Evolutionary conservation across 1,284 basidiomycete genomes (phyloP).

Genomic region (Fistulina hepatica): DNA sequence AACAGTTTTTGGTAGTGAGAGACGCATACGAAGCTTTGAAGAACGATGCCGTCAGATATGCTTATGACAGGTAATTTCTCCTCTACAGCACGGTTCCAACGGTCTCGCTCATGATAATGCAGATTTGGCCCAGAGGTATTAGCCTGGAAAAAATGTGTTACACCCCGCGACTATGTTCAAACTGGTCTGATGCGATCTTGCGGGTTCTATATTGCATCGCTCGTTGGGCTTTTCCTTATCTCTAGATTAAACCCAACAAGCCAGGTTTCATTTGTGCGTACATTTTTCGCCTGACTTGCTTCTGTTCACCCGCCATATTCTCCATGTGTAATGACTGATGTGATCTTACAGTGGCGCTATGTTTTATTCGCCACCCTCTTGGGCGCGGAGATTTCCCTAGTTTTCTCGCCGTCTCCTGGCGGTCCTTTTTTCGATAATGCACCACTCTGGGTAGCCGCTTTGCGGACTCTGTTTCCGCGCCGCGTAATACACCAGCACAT

Average conservation of each 20-base stretch:
- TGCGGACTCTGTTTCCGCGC: conserved; percentile 40
- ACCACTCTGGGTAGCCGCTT: conserved; percentile 13
- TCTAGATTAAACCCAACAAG: conserved; percentile 51
- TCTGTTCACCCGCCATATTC: conserved; percentile 2
- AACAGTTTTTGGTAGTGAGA: conserved; percentile 61
- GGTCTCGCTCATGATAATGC: too few relatives aligned
- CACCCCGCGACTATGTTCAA: conserved; percentile 59
- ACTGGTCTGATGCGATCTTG: conserved; percentile 54
- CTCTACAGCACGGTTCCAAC: too few relatives aligned
- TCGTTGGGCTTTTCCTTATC: conserved; percentile 49
- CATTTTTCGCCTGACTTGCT: conserved; percentile 10
- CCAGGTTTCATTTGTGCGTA: conserved; percentile 56
- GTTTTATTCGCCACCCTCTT: conserved; percentile 51
- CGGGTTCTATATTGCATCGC: conserved; percentile 65
- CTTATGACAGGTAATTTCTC: conserved; percentile 63
- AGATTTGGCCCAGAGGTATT: conserved; percentile 71
- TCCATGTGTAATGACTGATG: conserved; percentile 8
- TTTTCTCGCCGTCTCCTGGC: conserved; percentile 45
- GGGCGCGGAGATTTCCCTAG: conserved; percentile 49
- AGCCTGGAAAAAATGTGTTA: conserved; percentile 56
- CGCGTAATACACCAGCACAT: conserved; percentile 66
- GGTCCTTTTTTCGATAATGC: too few relatives aligned
- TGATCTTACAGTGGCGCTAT: conserved; percentile 60
- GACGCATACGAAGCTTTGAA: conserved; percentile 74
- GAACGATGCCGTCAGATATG: conserved; percentile 71